Evolutionary conservation across 2,329 filamentous ascomycete genomes (phyloP), one percentile per base, ranked within the genome.

Genomic region (Meredithiella fracta): DNA sequence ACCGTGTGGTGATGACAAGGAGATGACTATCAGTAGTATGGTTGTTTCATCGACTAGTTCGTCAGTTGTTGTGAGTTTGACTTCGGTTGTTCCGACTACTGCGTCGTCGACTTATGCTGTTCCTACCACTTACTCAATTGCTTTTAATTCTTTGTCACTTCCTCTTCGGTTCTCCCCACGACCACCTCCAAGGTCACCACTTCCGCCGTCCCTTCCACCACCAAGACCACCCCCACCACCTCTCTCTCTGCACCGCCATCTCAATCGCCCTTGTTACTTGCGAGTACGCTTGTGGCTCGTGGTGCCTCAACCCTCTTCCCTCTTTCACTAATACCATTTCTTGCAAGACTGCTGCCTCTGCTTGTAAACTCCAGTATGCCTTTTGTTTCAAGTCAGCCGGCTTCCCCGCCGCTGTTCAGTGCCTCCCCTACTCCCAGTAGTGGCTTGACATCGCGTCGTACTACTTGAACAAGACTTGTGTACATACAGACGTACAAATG

Each of bases 241-340:
- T 64, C 65, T 40, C 29, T 34, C 29, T 34, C 54, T 79, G 76
- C 65, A 75, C 71, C 8, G 66, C 69, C 51, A 76, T 73, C 23
- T 64, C 67, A 23, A 68, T 70, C 9, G 64, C 70, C 23, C 70
- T 73, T 8, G 65, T 73, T 51, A 68, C 65, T 29, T 79, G 76
- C 65, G 76, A 79, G 63, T 79, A 76, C 65, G 67, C 72, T 60
- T 73, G 72, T 60, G 77, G 76, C 51, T 71, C 69, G 59, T 79
- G 76, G 75, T 78, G 74, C 63, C 70, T 70, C 38, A 68, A 68
- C 49, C 69, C 73, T 14, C 64, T 79, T 11, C 75, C 75, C 23
- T 66, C 71, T 60, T 79, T 71, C 66, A 63, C 64, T 42, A 68
- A 76, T 62, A 51, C 29, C 6, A 59, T 62, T 44, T 64, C 65